Evolutionary conservation across 169 alveolate species (phyloP), one percentile per base, ranked within the genome.

Genomic region (Cytauxzoon felis): DNA sequence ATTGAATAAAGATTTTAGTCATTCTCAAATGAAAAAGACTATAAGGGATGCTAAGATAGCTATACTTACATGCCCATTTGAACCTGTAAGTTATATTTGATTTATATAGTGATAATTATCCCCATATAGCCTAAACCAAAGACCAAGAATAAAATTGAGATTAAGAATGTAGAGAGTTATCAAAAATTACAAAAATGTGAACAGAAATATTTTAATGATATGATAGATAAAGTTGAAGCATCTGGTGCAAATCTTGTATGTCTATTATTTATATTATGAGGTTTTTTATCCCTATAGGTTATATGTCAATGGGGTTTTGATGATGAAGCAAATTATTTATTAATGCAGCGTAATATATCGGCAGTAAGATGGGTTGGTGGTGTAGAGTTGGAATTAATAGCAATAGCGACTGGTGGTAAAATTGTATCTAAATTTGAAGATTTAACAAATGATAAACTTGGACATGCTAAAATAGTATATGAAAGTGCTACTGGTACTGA

Each of bases 341-440:
- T 95, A 38, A 65, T 87, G 57, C 87, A 70, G 79, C 89, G 90
- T 90, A 83, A 88, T 24, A 82, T 93, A 1, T 98, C 99, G 18
- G 97, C 99, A 13, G 97, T 97, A 19, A 90, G 99, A 76, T 98
- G 99, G 99, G 99, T 98, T 13, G 99, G 99, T 7, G 99, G 99
- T 11, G 98, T 96, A 6, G 99, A 98, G 87, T 92, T 98, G 80
- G 99, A 98, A 82, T 93, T 96, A 60, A 86, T 98, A 34, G 99
- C 99, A 33, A 95, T 96, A 58, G 99, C 99, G 30, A 98, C 99
- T 8, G 98, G 99, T 3, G 99, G 98, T 24, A 88, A 97, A 78
- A 97, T 97, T 34, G 97, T 97, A 34, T 98, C 98, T 9, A 88
- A 99, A 68, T 96, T 95, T 80, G 94, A 90, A 62, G 99, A 97